phyloP scores from a whole-genome alignment of 345 rosid genomes.

The Corymbia maculata region DNA sequence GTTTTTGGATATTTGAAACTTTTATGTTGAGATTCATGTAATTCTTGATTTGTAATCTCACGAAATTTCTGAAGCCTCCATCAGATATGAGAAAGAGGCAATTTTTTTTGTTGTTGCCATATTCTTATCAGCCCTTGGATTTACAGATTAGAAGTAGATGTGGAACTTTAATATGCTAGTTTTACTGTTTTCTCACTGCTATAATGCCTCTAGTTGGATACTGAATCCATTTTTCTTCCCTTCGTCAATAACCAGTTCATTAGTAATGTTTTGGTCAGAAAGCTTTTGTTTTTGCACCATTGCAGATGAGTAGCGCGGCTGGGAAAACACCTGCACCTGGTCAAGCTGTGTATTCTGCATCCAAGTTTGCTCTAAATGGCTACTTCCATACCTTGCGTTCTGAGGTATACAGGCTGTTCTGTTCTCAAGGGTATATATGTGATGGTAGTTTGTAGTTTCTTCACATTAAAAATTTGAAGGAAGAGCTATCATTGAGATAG shows the following conservation, averaged over 20 bases:
- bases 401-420: slow-evolving; percentile 44
- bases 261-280: neutral
- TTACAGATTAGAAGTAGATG: neutral
- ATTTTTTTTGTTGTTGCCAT: neutral
- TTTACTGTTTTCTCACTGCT: neutral
- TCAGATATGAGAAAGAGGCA: neutral
- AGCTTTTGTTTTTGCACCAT: neutral
- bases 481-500: neutral
- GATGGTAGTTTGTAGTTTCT: neutral
- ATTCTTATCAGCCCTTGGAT: neutral
- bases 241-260: neutral
- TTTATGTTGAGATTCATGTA: neutral
- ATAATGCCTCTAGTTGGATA: neutral
- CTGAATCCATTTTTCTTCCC: neutral
- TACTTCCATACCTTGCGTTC: slow-evolving; percentile 91
- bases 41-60: neutral
- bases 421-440: neutral
- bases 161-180: neutral
- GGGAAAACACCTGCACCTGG: slow-evolving; percentile 95
- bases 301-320: slow-evolving; percentile 97
- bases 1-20: neutral
- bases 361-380: slow-evolving; percentile 84
- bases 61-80: neutral
- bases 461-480: neutral
- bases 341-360: slow-evolving; percentile 90